Percentiles rank a stretch among this genome's conserved stretches.
phyloP scores from a whole-genome alignment of 1,284 basidiomycete species.

The Sporisorium sorghi region DNA sequence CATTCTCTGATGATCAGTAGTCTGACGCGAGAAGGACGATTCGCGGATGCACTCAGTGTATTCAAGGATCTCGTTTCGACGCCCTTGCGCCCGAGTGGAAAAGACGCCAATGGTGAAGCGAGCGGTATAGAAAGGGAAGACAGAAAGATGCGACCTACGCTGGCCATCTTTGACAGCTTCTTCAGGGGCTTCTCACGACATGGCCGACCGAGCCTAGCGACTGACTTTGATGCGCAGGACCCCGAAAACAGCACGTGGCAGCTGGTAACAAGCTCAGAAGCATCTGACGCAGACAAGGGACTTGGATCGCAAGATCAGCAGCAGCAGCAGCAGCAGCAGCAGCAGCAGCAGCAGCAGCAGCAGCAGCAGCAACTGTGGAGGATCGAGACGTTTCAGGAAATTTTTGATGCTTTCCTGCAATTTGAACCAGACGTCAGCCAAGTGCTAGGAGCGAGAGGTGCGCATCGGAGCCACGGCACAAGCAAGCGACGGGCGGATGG shows the following conservation, averaged over 20 bases:
- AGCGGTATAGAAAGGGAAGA: constrained; percentile 3
- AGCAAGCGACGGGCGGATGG: background rate
- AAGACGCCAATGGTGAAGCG: background rate
- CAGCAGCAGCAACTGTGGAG: constrained; percentile 35
- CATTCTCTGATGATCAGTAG: constrained; percentile 39
- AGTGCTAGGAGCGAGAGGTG: background rate
- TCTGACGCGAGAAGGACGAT: constrained; percentile 32
- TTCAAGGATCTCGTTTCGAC: constrained; percentile 48
- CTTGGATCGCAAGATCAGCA: background rate
- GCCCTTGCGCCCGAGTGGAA: constrained; percentile 1
- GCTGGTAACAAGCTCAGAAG: background rate
- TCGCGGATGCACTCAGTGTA: constrained; percentile 36
- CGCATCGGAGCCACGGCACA: background rate
- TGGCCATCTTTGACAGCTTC: constrained; percentile 43
- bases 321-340: background rate
- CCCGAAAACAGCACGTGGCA: constrained; percentile 32
- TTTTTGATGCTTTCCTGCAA: constrained; percentile 39
- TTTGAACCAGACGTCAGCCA: constrained; percentile 21
- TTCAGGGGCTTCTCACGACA: constrained; percentile 39
- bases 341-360: background rate
- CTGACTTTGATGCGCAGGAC: constrained; percentile 12
- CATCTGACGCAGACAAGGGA: background rate
- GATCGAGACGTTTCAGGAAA: constrained; percentile 40
- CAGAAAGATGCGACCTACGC: constrained; percentile 24
- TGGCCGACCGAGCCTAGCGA: constrained; percentile 15